Percentiles rank a stretch among this genome's conserved stretches.
Conservation (phyloP, 2,329 filamentous ascomycete genomes). For the Aspergillus transmontanensis region DNA sequence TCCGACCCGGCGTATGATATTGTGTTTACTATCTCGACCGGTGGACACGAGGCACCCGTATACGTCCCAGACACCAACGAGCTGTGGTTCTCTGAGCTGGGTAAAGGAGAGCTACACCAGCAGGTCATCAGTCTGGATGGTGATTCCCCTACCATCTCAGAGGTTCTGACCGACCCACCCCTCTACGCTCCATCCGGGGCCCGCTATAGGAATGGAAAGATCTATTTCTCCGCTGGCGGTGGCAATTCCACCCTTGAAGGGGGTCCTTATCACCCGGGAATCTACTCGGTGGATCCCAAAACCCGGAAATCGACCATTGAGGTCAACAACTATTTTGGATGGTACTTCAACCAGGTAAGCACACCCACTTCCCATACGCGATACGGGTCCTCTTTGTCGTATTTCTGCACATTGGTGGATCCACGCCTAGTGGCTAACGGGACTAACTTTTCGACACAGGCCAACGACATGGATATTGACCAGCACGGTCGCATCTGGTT, state of each 20-base stretch:
- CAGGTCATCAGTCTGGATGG: background rate
- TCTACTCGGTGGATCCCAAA: background rate
- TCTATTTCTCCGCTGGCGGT: background rate
- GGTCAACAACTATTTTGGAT: slow-evolving; percentile 6
- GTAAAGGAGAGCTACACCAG: background rate
- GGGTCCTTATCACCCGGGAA: background rate
- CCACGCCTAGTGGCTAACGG: background rate
- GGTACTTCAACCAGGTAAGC: background rate
- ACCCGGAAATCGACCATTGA: background rate
- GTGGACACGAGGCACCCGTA: background rate
- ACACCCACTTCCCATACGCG: background rate
- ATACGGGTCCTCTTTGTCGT: too few species aligned
- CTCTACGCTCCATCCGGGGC: background rate
- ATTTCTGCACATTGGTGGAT: background rate
- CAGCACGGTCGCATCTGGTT: background rate
- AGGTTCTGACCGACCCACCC: background rate
- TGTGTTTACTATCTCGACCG: background rate
- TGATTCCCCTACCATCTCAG: background rate
- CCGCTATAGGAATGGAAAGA: background rate
- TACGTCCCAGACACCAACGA: background rate
- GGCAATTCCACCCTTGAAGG: background rate
- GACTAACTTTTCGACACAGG: background rate
- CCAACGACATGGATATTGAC: background rate
- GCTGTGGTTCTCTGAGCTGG: background rate
- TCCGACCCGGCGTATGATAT: background rate